phyloP scores from a whole-genome alignment of 768 basidiomycete species.

The Leccinum barrowsii region DNA sequence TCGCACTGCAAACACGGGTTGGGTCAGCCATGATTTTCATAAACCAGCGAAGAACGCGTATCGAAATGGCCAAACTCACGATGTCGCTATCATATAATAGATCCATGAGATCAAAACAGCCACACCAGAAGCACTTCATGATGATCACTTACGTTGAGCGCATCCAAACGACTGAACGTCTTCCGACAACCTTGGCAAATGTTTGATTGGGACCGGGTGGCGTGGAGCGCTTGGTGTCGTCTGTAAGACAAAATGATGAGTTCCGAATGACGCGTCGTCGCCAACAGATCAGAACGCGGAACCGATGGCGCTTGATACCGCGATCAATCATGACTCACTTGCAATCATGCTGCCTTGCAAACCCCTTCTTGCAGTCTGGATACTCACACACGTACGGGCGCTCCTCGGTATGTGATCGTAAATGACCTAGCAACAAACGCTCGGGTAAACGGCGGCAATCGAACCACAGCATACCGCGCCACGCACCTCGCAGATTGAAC shows the following conservation, averaged over 20 bases:
- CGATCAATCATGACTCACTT: conserved; percentile 56
- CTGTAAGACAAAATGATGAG: conserved; percentile 34
- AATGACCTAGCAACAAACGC: conserved; percentile 56
- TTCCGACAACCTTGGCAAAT: conserved; percentile 91
- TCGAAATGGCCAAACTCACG: conserved; percentile 45
- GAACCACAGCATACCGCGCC: background rate
- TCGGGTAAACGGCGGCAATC: conserved; percentile 9
- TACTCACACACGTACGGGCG: conserved; percentile 91
- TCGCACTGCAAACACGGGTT: conserved; percentile 51
- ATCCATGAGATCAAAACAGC: conserved; percentile 25
- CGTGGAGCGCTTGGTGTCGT: conserved; percentile 88
- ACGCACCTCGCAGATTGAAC: conserved; percentile 79
- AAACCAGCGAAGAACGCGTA: conserved; percentile 21
- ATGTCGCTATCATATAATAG: conserved; percentile 56
- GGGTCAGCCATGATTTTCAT: conserved; percentile 26
- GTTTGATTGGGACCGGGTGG: conserved; percentile 78
- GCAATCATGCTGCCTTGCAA: conserved; percentile 96
- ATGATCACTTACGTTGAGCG: conserved; percentile 76
- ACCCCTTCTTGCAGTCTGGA: conserved; percentile 92
- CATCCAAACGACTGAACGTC: conserved; percentile 91
- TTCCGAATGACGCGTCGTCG: background rate
- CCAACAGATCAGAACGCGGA: background rate
- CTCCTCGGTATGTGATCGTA: conserved; percentile 94
- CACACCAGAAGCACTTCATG: conserved; percentile 28
- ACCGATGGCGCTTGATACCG: background rate